Evolutionary conservation across 495 filamentous ascomycete species (phyloP).

Genomic region (Podospora sp.): DNA sequence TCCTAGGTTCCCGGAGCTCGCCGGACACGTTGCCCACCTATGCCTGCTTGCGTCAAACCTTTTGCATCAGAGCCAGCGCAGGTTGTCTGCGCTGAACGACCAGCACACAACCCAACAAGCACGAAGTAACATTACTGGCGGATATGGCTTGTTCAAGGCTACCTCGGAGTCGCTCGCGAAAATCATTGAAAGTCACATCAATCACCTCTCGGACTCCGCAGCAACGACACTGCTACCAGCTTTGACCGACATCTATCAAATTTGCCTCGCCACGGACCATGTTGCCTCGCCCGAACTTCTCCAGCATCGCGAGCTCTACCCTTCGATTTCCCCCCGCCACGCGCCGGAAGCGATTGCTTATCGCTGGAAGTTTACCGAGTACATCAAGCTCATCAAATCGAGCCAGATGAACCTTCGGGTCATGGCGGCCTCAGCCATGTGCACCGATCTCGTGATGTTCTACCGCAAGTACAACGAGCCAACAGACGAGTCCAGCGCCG

Average conservation of each 20-base stretch:
- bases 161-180: constrained; percentile 44
- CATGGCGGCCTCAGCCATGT: constrained; percentile 69
- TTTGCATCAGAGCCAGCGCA: constrained; percentile 33
- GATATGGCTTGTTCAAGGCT: constrained; percentile 43
- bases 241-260: constrained; percentile 45
- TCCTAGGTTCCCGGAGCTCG: constrained; percentile 43
- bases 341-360: constrained; percentile 53
- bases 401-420: constrained; percentile 91
- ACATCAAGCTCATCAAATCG: constrained; percentile 72
- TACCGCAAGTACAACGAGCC: constrained; percentile 53
- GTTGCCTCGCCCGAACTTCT: constrained; percentile 37
- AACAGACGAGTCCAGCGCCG: constrained; percentile 45
- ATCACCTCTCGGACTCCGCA: constrained; percentile 46
- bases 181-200: constrained; percentile 53
- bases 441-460: constrained; percentile 65
- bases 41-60: constrained; percentile 38
- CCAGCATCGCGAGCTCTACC: constrained; percentile 33
- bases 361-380: constrained; percentile 70
- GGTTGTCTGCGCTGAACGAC: constrained; percentile 16
- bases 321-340: constrained; percentile 30
- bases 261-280: constrained; percentile 44
- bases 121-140: constrained; percentile 35
- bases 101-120: constrained; percentile 24
- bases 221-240: constrained; percentile 41
- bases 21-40: constrained; percentile 46